Conservation (phyloP, 2,329 filamentous ascomycete genomes). For the Byssoonygena ceratinophila region DNA sequence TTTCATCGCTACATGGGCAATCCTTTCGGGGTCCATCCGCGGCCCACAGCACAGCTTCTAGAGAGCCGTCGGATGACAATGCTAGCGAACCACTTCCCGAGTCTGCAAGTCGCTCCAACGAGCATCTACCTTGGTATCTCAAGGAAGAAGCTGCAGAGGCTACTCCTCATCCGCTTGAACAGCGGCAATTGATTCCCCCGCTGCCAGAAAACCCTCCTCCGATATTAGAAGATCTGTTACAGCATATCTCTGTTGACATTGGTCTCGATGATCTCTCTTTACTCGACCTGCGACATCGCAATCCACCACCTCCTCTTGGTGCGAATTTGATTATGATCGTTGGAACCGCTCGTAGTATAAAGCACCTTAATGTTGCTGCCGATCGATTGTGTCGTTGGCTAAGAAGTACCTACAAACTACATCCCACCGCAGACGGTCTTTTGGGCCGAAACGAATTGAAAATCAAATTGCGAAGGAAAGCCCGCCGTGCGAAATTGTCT, state of each 20-base stretch:
- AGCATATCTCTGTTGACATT: conserved; percentile 71
- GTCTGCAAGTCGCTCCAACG: conserved; percentile 6
- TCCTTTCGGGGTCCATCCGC: not conserved
- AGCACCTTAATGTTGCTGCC: conserved; percentile 82
- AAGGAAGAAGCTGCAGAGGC: conserved; percentile 49
- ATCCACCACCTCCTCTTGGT: conserved; percentile 78
- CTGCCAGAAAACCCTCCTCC: conserved; percentile 60
- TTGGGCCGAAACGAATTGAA: conserved; percentile 86
- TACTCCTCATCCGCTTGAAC: conserved; percentile 36
- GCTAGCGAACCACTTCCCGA: conserved; percentile 7
- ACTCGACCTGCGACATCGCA: conserved; percentile 70
- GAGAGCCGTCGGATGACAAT: conserved; percentile 6
- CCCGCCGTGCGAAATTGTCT: conserved; percentile 69
- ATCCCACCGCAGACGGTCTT: conserved; percentile 73
- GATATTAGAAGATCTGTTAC: conserved; percentile 60
- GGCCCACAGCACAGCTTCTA: not conserved
- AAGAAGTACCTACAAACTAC: conserved; percentile 58
- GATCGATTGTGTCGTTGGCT: conserved; percentile 85
- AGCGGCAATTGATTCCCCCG: conserved; percentile 49
- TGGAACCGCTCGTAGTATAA: conserved; percentile 80
- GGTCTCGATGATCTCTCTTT: conserved; percentile 73
- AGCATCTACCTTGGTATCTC: conserved; percentile 69
- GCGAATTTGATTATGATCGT: conserved; percentile 87
- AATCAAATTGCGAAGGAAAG: conserved; percentile 68
- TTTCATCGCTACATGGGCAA: conserved; percentile 7